Percentiles rank a stretch among this genome's conserved stretches.
phyloP scores from a whole-genome alignment of 768 basidiomycete species.

The Podaxis sp. region DNA sequence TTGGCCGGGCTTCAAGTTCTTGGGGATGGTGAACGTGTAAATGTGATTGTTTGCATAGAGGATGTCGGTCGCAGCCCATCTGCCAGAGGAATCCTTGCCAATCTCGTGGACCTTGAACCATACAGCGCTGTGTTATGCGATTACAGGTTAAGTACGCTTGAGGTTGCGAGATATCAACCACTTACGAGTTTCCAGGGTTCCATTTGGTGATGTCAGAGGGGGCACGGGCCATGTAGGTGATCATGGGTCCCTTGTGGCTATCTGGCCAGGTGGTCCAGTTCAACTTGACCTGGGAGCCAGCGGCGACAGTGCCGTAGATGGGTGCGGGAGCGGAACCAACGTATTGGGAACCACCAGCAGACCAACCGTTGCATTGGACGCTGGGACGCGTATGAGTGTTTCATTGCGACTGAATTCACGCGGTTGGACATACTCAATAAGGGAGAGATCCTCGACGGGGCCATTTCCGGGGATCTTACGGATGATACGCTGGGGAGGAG shows the following conservation, averaged over 20 bases:
- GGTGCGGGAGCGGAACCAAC: slow-evolving; percentile 35
- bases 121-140: slow-evolving; percentile 31
- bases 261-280: slow-evolving; percentile 41
- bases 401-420: neutral
- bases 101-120: slow-evolving; percentile 49
- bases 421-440: slow-evolving; percentile 29
- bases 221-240: slow-evolving; percentile 45
- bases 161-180: neutral
- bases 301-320: slow-evolving; percentile 36
- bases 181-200: slow-evolving; percentile 36
- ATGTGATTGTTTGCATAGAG: slow-evolving; percentile 36
- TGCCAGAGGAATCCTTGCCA: slow-evolving; percentile 41
- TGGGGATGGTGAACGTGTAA: slow-evolving; percentile 45
- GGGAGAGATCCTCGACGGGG: slow-evolving; percentile 37
- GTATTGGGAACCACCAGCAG: slow-evolving; percentile 19
- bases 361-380: slow-evolving; percentile 32
- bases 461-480: slow-evolving; percentile 37
- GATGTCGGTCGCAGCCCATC: slow-evolving; percentile 43
- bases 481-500: slow-evolving; percentile 37
- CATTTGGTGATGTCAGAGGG: slow-evolving; percentile 42
- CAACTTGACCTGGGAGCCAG: slow-evolving; percentile 37
- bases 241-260: slow-evolving; percentile 39
- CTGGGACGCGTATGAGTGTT: slow-evolving; percentile 8
- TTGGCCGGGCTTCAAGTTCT: slow-evolving; percentile 41
- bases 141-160: neutral